Base-by-base conservation (phyloP, 352 stramenopile species). In the Pythium guiyangense region DNA sequence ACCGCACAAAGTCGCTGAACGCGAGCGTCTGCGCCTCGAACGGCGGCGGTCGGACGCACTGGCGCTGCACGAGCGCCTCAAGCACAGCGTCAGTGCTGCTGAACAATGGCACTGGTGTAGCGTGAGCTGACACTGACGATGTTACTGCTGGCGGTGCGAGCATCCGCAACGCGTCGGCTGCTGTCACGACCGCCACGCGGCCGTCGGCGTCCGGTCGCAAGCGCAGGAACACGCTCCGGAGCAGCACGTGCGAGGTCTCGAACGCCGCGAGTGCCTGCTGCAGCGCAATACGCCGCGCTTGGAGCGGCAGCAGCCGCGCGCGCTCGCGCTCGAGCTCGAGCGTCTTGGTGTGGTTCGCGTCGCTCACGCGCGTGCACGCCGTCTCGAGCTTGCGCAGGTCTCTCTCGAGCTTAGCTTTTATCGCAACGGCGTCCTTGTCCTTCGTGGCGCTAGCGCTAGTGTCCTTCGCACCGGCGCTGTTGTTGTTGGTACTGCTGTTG, bases 281-380 rank as follows among this genome's bases (percentile, higher is more conserved):
- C 12, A 77, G 56, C 14, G 12, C 37, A 6, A 35, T 44, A 6
- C 79, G 48, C 9, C 79, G 77, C 0, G 59, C 51, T 18, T 72
- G 57, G 44, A 90, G 27, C 2, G 77, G 79, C 6, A 57, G 37
- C 12, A 85, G 47, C 10, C 68, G 63, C 6, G 77, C 77, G 26
- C 74, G 71, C 52, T 86, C 73, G 12, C 73, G 80, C 29, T 85
- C 74, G 18, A 71, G 68, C 17, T 54, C 63, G 4, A 86, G 67
- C 27, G 63, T 54, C 71, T 71, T 80, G 17, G 71, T 29, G 11
- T 70, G 65, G 15, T 75, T 60, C 20, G 86, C 69, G 37, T 87
- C 73, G 22, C 73, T 66, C 12, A 68, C 65, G 17, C 57, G 61
- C 26, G 68, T 54, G 0, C 67, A 26, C 20, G 57, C 61, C 44